Base-by-base conservation (phyloP, 805 yeast genomes). In the Candida mattraensis region DNA sequence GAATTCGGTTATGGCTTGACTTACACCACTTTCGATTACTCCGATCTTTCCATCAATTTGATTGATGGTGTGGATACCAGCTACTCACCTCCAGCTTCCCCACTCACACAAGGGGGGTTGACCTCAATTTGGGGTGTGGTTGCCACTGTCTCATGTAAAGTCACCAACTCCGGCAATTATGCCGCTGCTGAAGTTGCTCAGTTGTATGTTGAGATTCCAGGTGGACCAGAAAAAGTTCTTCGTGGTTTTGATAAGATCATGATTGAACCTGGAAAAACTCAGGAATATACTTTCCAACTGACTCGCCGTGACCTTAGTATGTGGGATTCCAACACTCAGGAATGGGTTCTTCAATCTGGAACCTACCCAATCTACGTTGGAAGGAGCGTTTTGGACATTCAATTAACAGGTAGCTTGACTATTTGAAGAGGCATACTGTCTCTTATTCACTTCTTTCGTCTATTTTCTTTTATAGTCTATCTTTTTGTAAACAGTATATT, bases 1-100 rank as follows among this genome's bases (percentile, higher is more conserved):
- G 82, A 76, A 42, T 80, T 80, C 55, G 85, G 84, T 3, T 76
- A 52, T 59, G 85, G 85, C 7, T 57, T 78, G 29, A 73, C 82
- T 1, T 78, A 75, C 51, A 64, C 82, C 3, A 63, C 61, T 19
- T 70, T 70, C 40, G 55, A 49, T 30, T 51, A 65, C 10, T 40
- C 48, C 23, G 58, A 63, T 33, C 35, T n/a, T n/a, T n/a, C n/a
- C n/a, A n/a, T n/a, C n/a, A n/a, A n/a, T n/a, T n/a, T n/a, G n/a
- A 11, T 17, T n/a, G n/a, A n/a, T n/a, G n/a, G n/a, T n/a, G n/a
- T n/a, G n/a, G n/a, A n/a, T n/a, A n/a, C n/a, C n/a, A n/a, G n/a
- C n/a, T n/a, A n/a, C n/a, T n/a, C n/a, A n/a, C n/a, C 33, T 11
- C 30, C 30, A 12, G 21, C 28, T n/a, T 21, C 30, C 6, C 6